phyloP scores from a whole-genome alignment of 805 yeast genomes.

The Scheffersomyces amazonensis region DNA sequence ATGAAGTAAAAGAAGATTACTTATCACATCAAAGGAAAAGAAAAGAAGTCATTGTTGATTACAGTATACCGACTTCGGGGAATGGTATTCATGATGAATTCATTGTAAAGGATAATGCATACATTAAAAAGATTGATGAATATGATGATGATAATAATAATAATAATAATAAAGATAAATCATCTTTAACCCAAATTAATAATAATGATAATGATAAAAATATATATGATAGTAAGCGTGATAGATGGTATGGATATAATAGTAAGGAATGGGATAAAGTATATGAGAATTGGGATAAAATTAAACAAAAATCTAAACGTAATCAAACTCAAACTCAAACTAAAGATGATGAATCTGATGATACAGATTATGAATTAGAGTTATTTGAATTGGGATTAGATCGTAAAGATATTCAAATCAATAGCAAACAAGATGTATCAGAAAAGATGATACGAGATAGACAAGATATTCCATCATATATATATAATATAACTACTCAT shows the following conservation, averaged over 20 bases:
- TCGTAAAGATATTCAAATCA: slow-evolving; percentile 19
- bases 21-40: slow-evolving; percentile 58
- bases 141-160: neutral
- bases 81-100: slow-evolving; percentile 53
- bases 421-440: slow-evolving; percentile 28
- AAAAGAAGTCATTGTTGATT: slow-evolving; percentile 34
- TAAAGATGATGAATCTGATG: slow-evolving; percentile 16
- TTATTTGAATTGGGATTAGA: slow-evolving; percentile 32
- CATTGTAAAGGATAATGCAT: slow-evolving; percentile 3
- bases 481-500: slow-evolving; percentile 38
- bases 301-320: slow-evolving; percentile 18
- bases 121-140: slow-evolving; percentile 4
- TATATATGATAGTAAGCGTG: slow-evolving; percentile 70
- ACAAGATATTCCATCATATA: slow-evolving; percentile 72
- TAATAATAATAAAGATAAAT: neutral
- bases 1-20: slow-evolving; percentile 29
- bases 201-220: slow-evolving; percentile 27
- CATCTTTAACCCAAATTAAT: no score
- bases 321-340: neutral
- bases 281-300: slow-evolving; percentile 42
- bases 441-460: slow-evolving; percentile 57
- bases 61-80: slow-evolving; percentile 54
- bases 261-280: slow-evolving; percentile 57
- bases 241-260: slow-evolving; percentile 80
- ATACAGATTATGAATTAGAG: slow-evolving; percentile 41